phyloP scores from a whole-genome alignment of 441 rosid genomes.

The Jatropha multifida region DNA sequence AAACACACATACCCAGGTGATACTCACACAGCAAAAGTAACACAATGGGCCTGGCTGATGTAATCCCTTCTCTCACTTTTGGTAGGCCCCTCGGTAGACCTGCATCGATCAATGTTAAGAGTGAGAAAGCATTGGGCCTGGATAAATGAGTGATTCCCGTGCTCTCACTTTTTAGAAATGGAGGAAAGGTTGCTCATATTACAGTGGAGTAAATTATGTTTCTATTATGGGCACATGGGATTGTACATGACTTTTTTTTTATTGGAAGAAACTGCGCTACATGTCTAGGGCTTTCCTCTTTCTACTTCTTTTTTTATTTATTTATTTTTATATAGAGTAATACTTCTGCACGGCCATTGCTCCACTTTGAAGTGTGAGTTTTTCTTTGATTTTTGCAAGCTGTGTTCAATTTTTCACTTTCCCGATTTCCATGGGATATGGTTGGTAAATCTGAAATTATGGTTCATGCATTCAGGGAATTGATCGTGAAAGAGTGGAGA shows the following conservation, averaged over 20 bases:
- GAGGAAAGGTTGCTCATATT: neutral
- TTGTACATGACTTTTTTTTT: neutral
- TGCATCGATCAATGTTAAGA: neutral
- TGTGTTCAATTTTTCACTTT: constrained; percentile 13
- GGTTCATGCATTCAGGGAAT: constrained; percentile 67
- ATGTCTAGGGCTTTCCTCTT: neutral
- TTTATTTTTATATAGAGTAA: too few relatives aligned
- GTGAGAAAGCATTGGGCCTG: neutral
- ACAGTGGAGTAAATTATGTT: constrained; percentile 11
- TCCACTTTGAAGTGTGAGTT: neutral
- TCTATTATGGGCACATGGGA: neutral
- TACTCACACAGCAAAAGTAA: neutral
- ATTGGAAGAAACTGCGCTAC: neutral
- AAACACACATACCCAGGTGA: neutral
- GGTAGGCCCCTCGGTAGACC: neutral
- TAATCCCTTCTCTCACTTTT: too few relatives aligned
- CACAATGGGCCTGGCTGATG: too few relatives aligned
- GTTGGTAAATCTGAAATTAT: constrained; percentile 24
- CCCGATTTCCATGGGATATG: constrained; percentile 1
- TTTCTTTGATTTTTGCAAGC: neutral
- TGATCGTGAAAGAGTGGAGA: constrained; percentile 92
- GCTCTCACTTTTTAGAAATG: neutral
- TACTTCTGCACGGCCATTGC: neutral
- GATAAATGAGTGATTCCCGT: constrained; percentile 2
- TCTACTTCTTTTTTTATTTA: too few relatives aligned